Evolutionary conservation across 306 rosid genomes (phyloP).

Genomic region (Gastrolobium bilobum): DNA sequence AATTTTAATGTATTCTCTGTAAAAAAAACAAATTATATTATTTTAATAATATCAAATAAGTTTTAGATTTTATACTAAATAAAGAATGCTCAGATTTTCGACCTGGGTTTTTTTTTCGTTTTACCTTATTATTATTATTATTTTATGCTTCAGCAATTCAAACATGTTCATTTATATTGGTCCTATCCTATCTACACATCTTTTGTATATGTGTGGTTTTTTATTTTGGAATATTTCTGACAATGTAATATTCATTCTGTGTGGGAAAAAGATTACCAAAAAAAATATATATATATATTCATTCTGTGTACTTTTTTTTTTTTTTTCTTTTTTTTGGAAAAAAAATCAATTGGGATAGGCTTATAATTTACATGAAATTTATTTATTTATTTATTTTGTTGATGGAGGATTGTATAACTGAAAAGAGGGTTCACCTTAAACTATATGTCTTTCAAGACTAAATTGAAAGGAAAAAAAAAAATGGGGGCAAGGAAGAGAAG

Average conservation of each 20-base stretch:
- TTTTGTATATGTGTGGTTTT: not conserved
- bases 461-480: not conserved
- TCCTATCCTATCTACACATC: conserved; percentile 3
- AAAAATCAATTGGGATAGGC: not conserved
- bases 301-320: not conserved
- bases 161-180: not conserved
- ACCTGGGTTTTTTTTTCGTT: not conserved
- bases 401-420: conserved; percentile 18
- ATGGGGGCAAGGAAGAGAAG: not conserved
- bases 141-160: conserved; percentile 34
- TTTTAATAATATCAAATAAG: too few relatives aligned
- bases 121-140: not conserved
- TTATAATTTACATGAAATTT: not conserved
- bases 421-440: conserved; percentile 17
- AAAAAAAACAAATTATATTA: too few relatives aligned
- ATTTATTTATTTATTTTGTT: not conserved
- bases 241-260: not conserved
- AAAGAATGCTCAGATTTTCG: too few relatives aligned
- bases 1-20: too few relatives aligned
- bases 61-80: too few relatives aligned
- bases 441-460: not conserved
- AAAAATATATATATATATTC: too few relatives aligned
- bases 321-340: not conserved
- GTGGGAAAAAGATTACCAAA: too few relatives aligned
- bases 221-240: not conserved